Percentiles rank a stretch among this genome's conserved stretches.
These are phyloP conservation scores for Xylaria telfairii DNA, from an alignment of 495 filamentous ascomycete genomes.

Conservation along the genomic window DNA sequence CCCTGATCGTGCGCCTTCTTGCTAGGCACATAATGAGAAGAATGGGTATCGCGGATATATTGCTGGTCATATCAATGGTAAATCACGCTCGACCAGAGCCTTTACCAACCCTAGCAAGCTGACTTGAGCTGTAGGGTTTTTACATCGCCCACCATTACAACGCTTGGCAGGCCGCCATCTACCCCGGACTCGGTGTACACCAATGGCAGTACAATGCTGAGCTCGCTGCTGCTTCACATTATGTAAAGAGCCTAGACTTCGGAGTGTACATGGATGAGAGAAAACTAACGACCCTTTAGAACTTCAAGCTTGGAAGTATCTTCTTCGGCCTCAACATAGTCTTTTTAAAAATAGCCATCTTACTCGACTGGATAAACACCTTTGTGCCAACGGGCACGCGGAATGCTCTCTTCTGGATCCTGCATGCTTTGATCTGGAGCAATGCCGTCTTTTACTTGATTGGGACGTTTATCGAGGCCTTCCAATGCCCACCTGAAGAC, in stretches of 20 bases:
- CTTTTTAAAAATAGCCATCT: slow-evolving; percentile 32
- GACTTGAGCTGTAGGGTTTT: slow-evolving; percentile 5
- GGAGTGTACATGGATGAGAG: neutral
- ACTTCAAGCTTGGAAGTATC: slow-evolving; percentile 23
- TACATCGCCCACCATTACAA: slow-evolving; percentile 18
- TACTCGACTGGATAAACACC: slow-evolving; percentile 34
- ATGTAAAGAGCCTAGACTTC: neutral
- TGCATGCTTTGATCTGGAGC: slow-evolving; percentile 36
- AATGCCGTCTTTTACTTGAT: slow-evolving; percentile 37
- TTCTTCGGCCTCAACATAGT: slow-evolving; percentile 33
- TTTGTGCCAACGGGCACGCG: slow-evolving; percentile 35
- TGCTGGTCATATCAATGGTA: slow-evolving; percentile 22
- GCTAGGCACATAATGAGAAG: slow-evolving; percentile 9
- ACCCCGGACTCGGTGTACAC: slow-evolving; percentile 17
- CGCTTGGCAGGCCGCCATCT: slow-evolving; percentile 13
- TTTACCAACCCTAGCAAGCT: neutral
- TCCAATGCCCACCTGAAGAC: slow-evolving; percentile 52
- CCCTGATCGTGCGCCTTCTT: slow-evolving; percentile 2
- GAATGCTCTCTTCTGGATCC: slow-evolving; percentile 38
- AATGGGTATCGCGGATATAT: slow-evolving; percentile 18
- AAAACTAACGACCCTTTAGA: slow-evolving; percentile 8
- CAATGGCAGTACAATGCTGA: slow-evolving; percentile 12
- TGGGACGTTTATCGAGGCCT: slow-evolving; percentile 35
- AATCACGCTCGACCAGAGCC: neutral
- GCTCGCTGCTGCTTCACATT: slow-evolving; percentile 21